Percentiles rank a stretch among this genome's conserved stretches.
These are phyloP conservation scores for Sporisorium graminicola DNA, from an alignment of 1,284 basidiomycete genomes.

Conservation along the genomic window DNA sequence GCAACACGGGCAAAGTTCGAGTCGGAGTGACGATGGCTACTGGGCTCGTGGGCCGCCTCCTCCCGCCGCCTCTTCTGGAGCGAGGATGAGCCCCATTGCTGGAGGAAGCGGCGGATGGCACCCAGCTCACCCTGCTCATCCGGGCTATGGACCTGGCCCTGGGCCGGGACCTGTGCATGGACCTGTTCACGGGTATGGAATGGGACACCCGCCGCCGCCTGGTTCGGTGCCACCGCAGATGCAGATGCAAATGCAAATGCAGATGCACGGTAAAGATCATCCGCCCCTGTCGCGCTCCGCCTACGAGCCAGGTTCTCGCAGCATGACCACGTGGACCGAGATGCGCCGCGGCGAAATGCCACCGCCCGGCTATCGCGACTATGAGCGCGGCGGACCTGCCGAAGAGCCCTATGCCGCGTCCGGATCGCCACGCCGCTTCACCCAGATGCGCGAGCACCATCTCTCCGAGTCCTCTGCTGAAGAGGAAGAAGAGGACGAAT, in stretches of 20 bases:
- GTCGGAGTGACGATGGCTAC: conserved; percentile 32
- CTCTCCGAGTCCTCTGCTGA: conserved; percentile 41
- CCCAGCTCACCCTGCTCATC: conserved; percentile 25
- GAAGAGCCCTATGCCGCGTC: conserved; percentile 17
- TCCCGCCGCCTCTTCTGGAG: conserved; percentile 26
- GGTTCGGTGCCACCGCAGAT: conserved; percentile 29
- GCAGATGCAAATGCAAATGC: conserved; percentile 40
- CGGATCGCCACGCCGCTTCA: conserved; percentile 35
- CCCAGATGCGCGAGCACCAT: conserved; percentile 41
- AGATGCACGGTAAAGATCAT: conserved; percentile 40
- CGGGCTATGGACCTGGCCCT: conserved; percentile 22
- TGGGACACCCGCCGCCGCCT: conserved; percentile 20
- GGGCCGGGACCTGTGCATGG: conserved; percentile 13
- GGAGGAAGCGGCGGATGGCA: conserved; percentile 39
- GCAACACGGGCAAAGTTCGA: conserved; percentile 23
- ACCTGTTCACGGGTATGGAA: conserved; percentile 15
- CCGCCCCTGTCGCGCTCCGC: conserved; percentile 53
- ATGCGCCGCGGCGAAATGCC: conserved; percentile 40
- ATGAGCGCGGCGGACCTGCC: conserved; percentile 29
- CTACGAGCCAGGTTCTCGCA: conserved; percentile 54
- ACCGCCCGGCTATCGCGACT: conserved; percentile 39
- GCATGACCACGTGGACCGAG: conserved; percentile 48
- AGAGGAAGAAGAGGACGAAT: conserved; percentile 46
- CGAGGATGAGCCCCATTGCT: conserved; percentile 34
- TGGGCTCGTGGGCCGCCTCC: conserved; percentile 38